phyloP scores from a whole-genome alignment of 306 rosid genomes.

The Aeschynomene evenia region DNA sequence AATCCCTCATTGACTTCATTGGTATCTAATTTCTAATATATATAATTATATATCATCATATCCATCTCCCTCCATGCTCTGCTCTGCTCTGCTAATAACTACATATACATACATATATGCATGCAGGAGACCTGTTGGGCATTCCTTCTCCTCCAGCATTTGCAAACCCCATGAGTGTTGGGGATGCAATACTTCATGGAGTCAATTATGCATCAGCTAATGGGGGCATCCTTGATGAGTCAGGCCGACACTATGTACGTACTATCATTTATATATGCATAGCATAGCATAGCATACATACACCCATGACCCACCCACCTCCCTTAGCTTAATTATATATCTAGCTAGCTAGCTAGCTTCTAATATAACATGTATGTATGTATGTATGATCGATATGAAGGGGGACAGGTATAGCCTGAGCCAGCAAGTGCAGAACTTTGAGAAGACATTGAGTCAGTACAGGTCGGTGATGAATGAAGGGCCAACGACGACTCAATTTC shows the following conservation, averaged over 20 bases:
- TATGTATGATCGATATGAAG: slow-evolving; percentile 30
- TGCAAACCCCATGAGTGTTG: slow-evolving; percentile 50
- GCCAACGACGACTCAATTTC: slow-evolving; percentile 20
- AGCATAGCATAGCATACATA: too few species aligned
- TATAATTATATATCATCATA: neutral
- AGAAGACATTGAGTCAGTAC: slow-evolving; percentile 39
- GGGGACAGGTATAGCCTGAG: slow-evolving; percentile 51
- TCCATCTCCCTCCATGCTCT: too few species aligned
- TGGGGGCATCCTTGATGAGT: slow-evolving; percentile 72
- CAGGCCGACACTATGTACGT: slow-evolving; percentile 68
- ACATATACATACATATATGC: too few species aligned
- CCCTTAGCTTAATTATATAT: too few species aligned
- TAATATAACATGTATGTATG: too few species aligned
- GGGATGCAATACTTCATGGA: slow-evolving; percentile 51
- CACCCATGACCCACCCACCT: too few species aligned
- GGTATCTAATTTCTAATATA: slow-evolving; percentile 28
- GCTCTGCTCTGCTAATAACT: too few species aligned
- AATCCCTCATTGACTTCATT: slow-evolving; percentile 56
- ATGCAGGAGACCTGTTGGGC: slow-evolving; percentile 62
- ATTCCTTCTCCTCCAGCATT: slow-evolving; percentile 67
- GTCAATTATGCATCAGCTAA: slow-evolving; percentile 86
- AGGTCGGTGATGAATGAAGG: slow-evolving; percentile 47
- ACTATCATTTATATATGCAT: too few species aligned
- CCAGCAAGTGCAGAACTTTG: slow-evolving; percentile 57
- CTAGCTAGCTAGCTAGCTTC: too few species aligned